Percentiles rank a stretch among this genome's conserved stretches.
phyloP scores from a whole-genome alignment of 1,284 basidiomycete genomes.

The Ustilago lituana region DNA sequence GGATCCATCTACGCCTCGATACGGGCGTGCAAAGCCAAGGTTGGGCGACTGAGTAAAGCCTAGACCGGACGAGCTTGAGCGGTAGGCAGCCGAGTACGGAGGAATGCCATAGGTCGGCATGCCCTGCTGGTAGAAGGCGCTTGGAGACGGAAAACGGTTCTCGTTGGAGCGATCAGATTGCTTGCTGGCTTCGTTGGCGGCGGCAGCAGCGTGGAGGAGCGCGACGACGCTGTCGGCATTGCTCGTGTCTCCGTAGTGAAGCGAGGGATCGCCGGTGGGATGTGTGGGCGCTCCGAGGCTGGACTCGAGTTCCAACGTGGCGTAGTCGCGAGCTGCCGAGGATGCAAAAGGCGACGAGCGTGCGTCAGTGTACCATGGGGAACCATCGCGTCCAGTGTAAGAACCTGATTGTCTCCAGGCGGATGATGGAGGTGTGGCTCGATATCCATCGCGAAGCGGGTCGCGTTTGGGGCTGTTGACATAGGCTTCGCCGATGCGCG shows the following conservation, averaged over 20 bases:
- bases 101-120: slow-evolving; percentile 48
- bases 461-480: slow-evolving; percentile 57
- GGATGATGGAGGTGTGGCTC: slow-evolving; percentile 44
- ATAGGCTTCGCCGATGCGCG: slow-evolving; percentile 50
- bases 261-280: slow-evolving; percentile 33
- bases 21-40: slow-evolving; percentile 44
- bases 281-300: slow-evolving; percentile 30
- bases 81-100: slow-evolving; percentile 47
- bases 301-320: slow-evolving; percentile 44
- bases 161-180: slow-evolving; percentile 45
- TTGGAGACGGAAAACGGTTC: slow-evolving; percentile 56
- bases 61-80: slow-evolving; percentile 40
- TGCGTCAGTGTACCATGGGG: slow-evolving; percentile 58
- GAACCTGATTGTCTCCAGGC: slow-evolving; percentile 44
- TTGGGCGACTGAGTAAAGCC: slow-evolving; percentile 51
- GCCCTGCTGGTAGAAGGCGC: slow-evolving; percentile 55
- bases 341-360: slow-evolving; percentile 63
- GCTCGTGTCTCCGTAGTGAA: slow-evolving; percentile 51
- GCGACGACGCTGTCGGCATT: slow-evolving; percentile 50
- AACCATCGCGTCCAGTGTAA: slow-evolving; percentile 51
- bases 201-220: slow-evolving; percentile 44
- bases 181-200: slow-evolving; percentile 43
- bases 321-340: slow-evolving; percentile 52
- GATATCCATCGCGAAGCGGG: slow-evolving; percentile 50
- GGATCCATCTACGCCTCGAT: slow-evolving; percentile 33